Evolutionary conservation across 192 early-diverging fungal genomes (phyloP), one percentile per base, ranked within the genome.

Genomic region (Coemansia furcata): DNA sequence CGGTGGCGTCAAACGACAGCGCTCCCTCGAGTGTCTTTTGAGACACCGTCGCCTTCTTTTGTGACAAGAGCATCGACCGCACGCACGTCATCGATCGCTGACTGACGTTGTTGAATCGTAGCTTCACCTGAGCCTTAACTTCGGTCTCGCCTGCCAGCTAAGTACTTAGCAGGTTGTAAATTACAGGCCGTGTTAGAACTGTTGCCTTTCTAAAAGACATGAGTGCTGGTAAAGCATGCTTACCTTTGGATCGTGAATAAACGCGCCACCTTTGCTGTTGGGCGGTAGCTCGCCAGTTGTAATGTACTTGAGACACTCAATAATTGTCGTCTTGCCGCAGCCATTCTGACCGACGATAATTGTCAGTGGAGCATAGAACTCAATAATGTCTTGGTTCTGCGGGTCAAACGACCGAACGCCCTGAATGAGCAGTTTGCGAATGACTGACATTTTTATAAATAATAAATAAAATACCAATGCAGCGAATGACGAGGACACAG

Each of bases 311-410:
- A 99, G 81, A 57, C 94, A 91, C 72, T 99, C 98, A 63, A 99
- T 97, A 61, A 99, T 93, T 1, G 95, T 99, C 32, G 98, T 99
- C 76, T 98, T 99, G 23, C 98, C 98, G 14, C 92, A 91, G 7
- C 96, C 96, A 73, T 98, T 98, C 72, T 92, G 89, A 0, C 98
- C 98, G 30, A 96, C 90, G 65, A 99, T 98, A 32, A 99, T 82
- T 4, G 98, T 99, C 44, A 98, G 84, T 1, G 95, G 95, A 7
- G 91, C 89, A 59, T 89, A 91, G 69, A 99, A 96, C 36, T 91
- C 86, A 6, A 99, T 92, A 37, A 88, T 86, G 29, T 86, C 80
- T 17, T 85, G 75, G 54, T 85, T 83, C 26, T 93, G 84, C 1
- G 93, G 89, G 74, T 89, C 88, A 76, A 97, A 98, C 4, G 94